Percentiles rank a stretch among this genome's conserved stretches.
Conservation (phyloP, 2,329 filamentous ascomycete genomes). For the Cordyceps fumosorosea region DNA sequence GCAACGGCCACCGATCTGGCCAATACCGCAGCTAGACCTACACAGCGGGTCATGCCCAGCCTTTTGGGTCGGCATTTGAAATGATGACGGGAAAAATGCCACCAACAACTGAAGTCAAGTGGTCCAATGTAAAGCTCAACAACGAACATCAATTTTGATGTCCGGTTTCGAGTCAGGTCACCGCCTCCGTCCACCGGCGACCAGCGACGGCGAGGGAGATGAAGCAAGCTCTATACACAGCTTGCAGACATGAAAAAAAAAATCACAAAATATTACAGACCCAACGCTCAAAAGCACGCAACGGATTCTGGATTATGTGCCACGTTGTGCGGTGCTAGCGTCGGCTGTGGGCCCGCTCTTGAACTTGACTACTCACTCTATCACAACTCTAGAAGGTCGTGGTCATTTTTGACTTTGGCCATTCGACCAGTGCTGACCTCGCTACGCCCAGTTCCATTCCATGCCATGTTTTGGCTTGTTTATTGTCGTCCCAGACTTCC, state of each 20-base stretch:
- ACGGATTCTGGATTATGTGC: background rate
- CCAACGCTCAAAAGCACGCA: background rate
- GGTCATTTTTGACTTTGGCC: background rate
- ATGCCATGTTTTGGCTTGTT: no score
- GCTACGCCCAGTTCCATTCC: background rate
- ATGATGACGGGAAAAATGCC: background rate
- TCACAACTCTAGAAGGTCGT: background rate
- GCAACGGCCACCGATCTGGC: background rate
- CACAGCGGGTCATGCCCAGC: background rate
- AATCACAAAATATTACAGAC: background rate
- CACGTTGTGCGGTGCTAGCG: background rate
- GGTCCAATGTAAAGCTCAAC: background rate
- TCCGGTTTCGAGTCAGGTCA: background rate
- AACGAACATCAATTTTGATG: background rate
- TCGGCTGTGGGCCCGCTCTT: background rate
- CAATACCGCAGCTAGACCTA: background rate
- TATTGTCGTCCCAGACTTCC: background rate
- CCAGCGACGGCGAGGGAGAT: background rate
- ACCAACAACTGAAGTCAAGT: background rate
- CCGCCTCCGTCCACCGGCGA: background rate
- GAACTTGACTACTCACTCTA: background rate
- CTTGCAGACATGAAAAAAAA: background rate
- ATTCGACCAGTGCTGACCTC: background rate
- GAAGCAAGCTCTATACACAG: background rate
- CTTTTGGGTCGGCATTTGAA: background rate